A percentile compares a stretch with the other conserved stretches of the same genome.
Conservation (phyloP, 208 protist species). For the Crithidia expoeki region DNA sequence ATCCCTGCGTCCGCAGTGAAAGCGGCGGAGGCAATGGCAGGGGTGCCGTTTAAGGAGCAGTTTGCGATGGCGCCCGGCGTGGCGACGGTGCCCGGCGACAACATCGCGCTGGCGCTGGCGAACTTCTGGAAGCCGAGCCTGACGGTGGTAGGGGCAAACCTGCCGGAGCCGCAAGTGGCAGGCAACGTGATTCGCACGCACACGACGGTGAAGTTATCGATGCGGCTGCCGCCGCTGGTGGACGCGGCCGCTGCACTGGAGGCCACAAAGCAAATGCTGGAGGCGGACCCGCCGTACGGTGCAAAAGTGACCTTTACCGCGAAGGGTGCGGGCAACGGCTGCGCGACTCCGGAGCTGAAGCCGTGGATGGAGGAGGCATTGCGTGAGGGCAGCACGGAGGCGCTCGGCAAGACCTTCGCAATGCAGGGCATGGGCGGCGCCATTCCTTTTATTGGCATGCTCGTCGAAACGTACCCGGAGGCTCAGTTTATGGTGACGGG, state of each 20-base stretch:
- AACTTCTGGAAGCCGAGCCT: slow-evolving; percentile 94
- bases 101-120: slow-evolving; percentile 79
- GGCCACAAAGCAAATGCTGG: slow-evolving; percentile 79
- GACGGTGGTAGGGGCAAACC: slow-evolving; percentile 89
- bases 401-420: slow-evolving; percentile 78
- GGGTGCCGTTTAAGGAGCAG: slow-evolving; percentile 66
- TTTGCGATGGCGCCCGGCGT: slow-evolving; percentile 55
- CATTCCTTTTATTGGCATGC: slow-evolving; percentile 96
- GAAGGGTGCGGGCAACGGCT: slow-evolving; percentile 78
- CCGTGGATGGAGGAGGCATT: slow-evolving; percentile 84
- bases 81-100: slow-evolving; percentile 45
- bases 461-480: slow-evolving; percentile 86
- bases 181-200: slow-evolving; percentile 94
- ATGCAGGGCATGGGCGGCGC: slow-evolving; percentile 87
- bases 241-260: slow-evolving; percentile 52
- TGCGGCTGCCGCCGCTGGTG: slow-evolving; percentile 90
- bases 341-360: slow-evolving; percentile 74
- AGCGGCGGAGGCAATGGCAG: slow-evolving; percentile 55
- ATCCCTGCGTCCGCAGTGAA: slow-evolving; percentile 72
- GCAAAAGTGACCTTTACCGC: slow-evolving; percentile 85
- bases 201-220: slow-evolving; percentile 92
- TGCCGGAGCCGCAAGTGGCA: slow-evolving; percentile 78
- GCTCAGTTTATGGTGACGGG: slow-evolving; percentile 96
- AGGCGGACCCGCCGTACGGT: slow-evolving; percentile 89
- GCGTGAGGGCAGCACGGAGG: slow-evolving; percentile 69